These are phyloP conservation scores for Oryza rufipogon DNA, from an alignment of 176 grass and related monocot species.

Conservation along the genomic window DNA sequence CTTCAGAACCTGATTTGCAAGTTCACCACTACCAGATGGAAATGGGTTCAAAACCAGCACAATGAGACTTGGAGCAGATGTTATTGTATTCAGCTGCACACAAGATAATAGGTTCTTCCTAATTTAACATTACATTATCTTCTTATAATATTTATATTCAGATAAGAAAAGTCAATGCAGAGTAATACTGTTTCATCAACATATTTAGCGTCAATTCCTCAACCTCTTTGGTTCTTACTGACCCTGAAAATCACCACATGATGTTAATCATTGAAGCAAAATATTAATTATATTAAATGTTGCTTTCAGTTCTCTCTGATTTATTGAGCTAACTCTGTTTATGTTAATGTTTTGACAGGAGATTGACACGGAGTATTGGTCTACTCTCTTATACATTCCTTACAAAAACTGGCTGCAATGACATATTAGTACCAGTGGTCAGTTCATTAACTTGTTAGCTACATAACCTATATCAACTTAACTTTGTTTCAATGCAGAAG, in stretches of 20 bases:
- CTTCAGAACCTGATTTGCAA: conserved; percentile 26
- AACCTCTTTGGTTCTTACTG: background rate
- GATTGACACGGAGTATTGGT: conserved; percentile 68
- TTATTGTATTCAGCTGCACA: conserved; percentile 69
- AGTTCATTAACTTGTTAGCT: conserved; percentile 37
- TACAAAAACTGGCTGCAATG: conserved; percentile 50
- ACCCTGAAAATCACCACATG: background rate
- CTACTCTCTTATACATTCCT: conserved; percentile 82
- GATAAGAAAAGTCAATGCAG: background rate
- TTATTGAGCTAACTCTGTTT: background rate
- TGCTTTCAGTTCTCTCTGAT: conserved; percentile 26
- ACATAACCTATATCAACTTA: no score
- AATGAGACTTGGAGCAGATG: conserved; percentile 88
- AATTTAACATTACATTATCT: no score
- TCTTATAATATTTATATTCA: no score
- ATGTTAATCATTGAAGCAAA: no score
- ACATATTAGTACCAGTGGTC: conserved; percentile 77
- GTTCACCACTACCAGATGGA: conserved; percentile 55
- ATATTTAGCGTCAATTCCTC: background rate
- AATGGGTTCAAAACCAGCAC: conserved; percentile 95
- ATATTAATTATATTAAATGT: background rate
- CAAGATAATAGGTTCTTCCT: conserved; percentile 50
- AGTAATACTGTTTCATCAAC: background rate
- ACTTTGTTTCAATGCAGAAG: no score
- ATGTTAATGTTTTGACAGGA: conserved; percentile 43